Conservation (phyloP, 2,329 filamentous ascomycete genomes). For the Exophiala dermatitidis region DNA sequence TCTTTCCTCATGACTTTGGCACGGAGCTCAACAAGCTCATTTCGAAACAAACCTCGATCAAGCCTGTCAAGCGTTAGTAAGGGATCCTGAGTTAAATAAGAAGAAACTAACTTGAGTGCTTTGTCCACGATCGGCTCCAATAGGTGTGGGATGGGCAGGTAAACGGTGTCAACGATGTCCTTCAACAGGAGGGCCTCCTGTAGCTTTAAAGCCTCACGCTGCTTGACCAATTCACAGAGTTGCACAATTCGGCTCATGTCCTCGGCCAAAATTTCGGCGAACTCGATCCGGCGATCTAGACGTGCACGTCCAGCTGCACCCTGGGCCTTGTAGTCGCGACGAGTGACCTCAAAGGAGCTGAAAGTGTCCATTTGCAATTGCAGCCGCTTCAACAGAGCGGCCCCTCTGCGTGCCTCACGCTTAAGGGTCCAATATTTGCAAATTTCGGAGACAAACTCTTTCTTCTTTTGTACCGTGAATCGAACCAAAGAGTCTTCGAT, state of each 20-base stretch:
- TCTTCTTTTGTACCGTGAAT: constrained; percentile 78
- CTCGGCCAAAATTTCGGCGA: constrained; percentile 58
- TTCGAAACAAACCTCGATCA: constrained; percentile 50
- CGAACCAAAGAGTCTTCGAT: constrained; percentile 76
- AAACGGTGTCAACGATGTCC: constrained; percentile 77
- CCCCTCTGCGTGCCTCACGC: constrained; percentile 82
- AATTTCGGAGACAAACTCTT: constrained; percentile 75
- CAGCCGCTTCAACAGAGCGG: constrained; percentile 82
- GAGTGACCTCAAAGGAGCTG: constrained; percentile 92
- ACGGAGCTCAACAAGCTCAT: constrained; percentile 48
- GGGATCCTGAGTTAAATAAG: constrained; percentile 14
- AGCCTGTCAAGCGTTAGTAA: constrained; percentile 26
- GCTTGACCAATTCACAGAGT: constrained; percentile 63
- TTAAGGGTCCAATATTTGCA: constrained; percentile 98
- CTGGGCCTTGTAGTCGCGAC: constrained; percentile 93
- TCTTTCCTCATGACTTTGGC: constrained; percentile 48
- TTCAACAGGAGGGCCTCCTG: constrained; percentile 68
- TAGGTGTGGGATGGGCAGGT: constrained; percentile 77
- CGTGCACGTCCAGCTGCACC: constrained; percentile 72
- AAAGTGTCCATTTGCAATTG: constrained; percentile 95
- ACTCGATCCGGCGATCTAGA: constrained; percentile 76
- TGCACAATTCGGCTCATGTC: constrained; percentile 71
- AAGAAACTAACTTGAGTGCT: constrained; percentile 64
- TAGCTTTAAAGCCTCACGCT: constrained; percentile 70
- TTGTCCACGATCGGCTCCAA: constrained; percentile 72